phyloP scores from a whole-genome alignment of 768 basidiomycete species.

The Boletellus ananiceps region DNA sequence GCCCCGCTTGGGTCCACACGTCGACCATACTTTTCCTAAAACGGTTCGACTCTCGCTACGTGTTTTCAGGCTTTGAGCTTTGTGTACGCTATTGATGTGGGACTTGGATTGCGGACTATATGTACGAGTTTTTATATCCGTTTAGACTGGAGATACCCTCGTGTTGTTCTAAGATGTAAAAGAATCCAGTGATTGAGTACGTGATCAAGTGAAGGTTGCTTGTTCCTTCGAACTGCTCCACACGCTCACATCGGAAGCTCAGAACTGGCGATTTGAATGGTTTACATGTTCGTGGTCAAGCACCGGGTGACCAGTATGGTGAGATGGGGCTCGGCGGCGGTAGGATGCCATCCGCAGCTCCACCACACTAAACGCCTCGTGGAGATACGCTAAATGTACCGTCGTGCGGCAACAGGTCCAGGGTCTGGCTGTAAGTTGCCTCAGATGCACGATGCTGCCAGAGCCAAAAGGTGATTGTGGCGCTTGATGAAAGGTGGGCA shows the following conservation, averaged over 20 bases:
- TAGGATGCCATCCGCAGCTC: neutral
- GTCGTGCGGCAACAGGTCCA: neutral
- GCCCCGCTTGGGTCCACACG: constrained; percentile 45
- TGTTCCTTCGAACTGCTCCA: neutral
- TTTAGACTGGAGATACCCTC: constrained; percentile 22
- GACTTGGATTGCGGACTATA: constrained; percentile 13
- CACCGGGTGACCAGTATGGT: neutral
- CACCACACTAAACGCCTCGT: neutral
- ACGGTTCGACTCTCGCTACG: neutral
- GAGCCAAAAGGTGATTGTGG: neutral
- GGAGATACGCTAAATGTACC: constrained; percentile 1
- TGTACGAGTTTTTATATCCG: constrained; percentile 16
- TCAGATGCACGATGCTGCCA: neutral
- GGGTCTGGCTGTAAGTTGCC: constrained; percentile 4
- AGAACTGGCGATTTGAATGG: neutral
- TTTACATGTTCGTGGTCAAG: neutral
- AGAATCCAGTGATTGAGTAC: constrained; percentile 5
- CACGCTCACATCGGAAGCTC: neutral
- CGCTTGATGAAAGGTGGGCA: neutral
- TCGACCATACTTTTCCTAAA: constrained; percentile 30
- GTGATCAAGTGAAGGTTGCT: constrained; percentile 9
- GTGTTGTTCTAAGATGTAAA: constrained; percentile 1
- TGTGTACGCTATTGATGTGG: constrained; percentile 8
- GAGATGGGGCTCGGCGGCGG: too few species aligned
- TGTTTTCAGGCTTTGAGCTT: neutral